Evolutionary conservation across 495 filamentous ascomycete genomes (phyloP), one percentile per base, ranked within the genome.

Genomic region (Penicillium pulvis): DNA sequence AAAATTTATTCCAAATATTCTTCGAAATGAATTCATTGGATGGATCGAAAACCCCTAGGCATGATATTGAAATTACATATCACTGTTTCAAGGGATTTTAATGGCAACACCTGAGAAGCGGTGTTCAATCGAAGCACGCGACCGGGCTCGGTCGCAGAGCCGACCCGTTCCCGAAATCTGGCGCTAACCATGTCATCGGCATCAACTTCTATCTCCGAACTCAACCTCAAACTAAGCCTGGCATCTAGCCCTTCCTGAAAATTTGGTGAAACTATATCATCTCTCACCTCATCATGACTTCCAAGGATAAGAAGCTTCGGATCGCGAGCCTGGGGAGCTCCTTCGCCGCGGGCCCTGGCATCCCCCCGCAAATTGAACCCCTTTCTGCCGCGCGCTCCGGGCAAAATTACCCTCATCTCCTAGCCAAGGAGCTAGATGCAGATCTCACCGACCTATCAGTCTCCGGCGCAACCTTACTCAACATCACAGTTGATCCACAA

Each of bases 321-420:
- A 59, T 65, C 33, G 62, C 51, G 2, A 65, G 59, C 30, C 28
- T 65, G n/a, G 62, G 62, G 30, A 76, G 72, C 56, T 79, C 77
- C 33, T 81, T 79, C 60, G 77, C 77, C 19, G 73, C 78, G 4
- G 78, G 78, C 2, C 75, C 77, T n/a, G 68, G 62, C 57, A 79
- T 80, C 43, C 58, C 58, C 26, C 75, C 77, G 14, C 65, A 71
- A 60, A 63, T 67, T 17, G 53, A 70, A 59, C 54, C 61, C 3
- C 43, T 46, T 6, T 70, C 71, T 16, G 71, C 70, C 1, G n/a
- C 26, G 55, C 77, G 75, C 51, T 79, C 75, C 42, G 59, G 56
- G 9, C 65, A 66, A 33, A 80, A 80, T 55, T 80, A 77, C 58
- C 67, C 78, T 1, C 70, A 73, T 55, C 69, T 78, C 2, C 58